phyloP scores from a whole-genome alignment of 805 yeast genomes.

The Brettanomyces sp. region DNA sequence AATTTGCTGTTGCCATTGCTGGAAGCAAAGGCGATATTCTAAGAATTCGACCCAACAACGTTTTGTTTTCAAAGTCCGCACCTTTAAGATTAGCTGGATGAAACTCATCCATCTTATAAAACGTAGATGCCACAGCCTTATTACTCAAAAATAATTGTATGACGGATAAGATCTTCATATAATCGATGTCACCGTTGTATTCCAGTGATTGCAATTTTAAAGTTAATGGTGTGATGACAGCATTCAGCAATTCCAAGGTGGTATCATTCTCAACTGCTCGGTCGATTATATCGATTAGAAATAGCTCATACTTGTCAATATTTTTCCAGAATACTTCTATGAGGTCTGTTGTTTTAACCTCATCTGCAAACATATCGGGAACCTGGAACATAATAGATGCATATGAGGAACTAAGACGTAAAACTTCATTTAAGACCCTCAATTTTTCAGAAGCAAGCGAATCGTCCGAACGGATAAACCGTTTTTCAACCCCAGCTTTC shows the following conservation, averaged over 20 bases:
- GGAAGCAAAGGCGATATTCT: slow-evolving; percentile 64
- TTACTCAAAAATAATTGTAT: slow-evolving; percentile 49
- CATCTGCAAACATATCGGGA: slow-evolving; percentile 48
- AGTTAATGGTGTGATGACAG: slow-evolving; percentile 39
- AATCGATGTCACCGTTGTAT: slow-evolving; percentile 34
- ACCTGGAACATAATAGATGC: slow-evolving; percentile 62
- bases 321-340: slow-evolving; percentile 19
- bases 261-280: slow-evolving; percentile 62
- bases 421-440: slow-evolving; percentile 36
- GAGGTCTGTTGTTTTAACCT: slow-evolving; percentile 24
- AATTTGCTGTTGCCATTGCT: slow-evolving; percentile 37
- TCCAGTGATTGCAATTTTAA: slow-evolving; percentile 29
- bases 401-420: slow-evolving; percentile 45
- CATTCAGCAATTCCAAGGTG: slow-evolving; percentile 47
- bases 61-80: slow-evolving; percentile 48
- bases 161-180: slow-evolving; percentile 43
- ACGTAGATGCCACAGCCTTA: slow-evolving; percentile 51
- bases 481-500: slow-evolving; percentile 30
- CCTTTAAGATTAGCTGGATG: slow-evolving; percentile 32
- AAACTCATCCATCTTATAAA: slow-evolving; percentile 51
- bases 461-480: slow-evolving; percentile 34
- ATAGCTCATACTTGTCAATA: slow-evolving; percentile 27
- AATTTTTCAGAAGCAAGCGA: slow-evolving; percentile 28
- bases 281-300: slow-evolving; percentile 45
- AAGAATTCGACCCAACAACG: slow-evolving; percentile 72